A percentile compares a stretch with the other conserved stretches of the same genome.
phyloP scores from a whole-genome alignment of 2,329 filamentous ascomycete species.

The Cadophora luteo-olivacea region DNA sequence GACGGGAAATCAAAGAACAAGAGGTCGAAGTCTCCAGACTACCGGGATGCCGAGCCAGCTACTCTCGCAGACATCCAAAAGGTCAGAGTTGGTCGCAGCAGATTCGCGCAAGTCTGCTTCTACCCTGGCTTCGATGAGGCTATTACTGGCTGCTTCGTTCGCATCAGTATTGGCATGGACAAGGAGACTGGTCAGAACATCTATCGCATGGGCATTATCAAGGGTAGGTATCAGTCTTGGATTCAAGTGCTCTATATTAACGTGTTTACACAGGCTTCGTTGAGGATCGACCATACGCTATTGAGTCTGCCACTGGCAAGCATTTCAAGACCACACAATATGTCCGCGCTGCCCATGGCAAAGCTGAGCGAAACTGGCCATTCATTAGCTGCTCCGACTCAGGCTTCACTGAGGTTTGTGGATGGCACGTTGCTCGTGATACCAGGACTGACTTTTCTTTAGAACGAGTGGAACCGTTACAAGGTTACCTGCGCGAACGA shows the following conservation, averaged over 20 bases:
- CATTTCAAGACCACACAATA: constrained; percentile 87
- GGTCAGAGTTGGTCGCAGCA: constrained; percentile 80
- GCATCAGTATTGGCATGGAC: constrained; percentile 83
- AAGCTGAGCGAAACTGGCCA: constrained; percentile 82
- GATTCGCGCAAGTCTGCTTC: constrained; percentile 92
- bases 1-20: constrained; percentile 57
- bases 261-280: constrained; percentile 65
- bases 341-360: constrained; percentile 80
- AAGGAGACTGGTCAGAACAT: constrained; percentile 73
- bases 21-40: constrained; percentile 51
- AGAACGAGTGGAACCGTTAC: constrained; percentile 84
- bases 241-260: constrained; percentile 39
- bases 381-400: constrained; percentile 91
- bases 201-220: constrained; percentile 90
- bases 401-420: constrained; percentile 77
- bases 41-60: constrained; percentile 66
- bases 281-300: constrained; percentile 81
- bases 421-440: not conserved
- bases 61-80: constrained; percentile 84
- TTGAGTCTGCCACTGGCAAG: constrained; percentile 76
- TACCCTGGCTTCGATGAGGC: constrained; percentile 86
- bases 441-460: constrained; percentile 26
- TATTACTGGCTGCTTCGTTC: constrained; percentile 83
- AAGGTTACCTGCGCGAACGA: constrained; percentile 77
- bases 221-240: constrained; percentile 60